Evolutionary conservation across 495 filamentous ascomycete genomes (phyloP), one percentile per base, ranked within the genome.

Genomic region (Pyrenula massariospora): DNA sequence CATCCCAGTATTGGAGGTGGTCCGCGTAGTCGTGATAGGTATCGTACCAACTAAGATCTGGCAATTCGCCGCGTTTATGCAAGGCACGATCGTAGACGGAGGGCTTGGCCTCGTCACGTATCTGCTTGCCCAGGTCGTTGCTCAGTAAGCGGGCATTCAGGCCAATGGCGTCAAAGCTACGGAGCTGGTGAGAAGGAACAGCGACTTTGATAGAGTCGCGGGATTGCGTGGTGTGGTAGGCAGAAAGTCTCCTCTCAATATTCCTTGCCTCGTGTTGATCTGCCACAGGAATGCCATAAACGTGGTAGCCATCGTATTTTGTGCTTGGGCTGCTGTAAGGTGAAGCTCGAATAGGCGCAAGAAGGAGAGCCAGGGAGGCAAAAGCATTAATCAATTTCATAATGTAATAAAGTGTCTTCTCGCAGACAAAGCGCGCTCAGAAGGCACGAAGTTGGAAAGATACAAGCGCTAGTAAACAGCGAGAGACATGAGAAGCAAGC

Each of bases 1-100:
- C 77, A 12, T 65, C 65, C 60, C 80, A 68, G 57, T 71, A 85
- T 25, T 64, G 64, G 20, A 77, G 25, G 59, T 85, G 82, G 15
- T 42, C 31, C 31, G 31, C 31, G 15, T 42, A 42, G 31, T 5
- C 5, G 31, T 42, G 31, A 42, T 42, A 42, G 15, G 31, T 42
- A 15, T 42, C 31, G 31, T 8, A 42, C 31, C 31, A 42, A 15
- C 8, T 8, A 15, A 15, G 5, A 15, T 15, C 15, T 8, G 5
- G 5, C 5, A 15, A 8, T 15, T 42, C 8, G 8, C 31, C 15
- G 31, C 31, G 31, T n/a, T n/a, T n/a, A n/a, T n/a, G n/a, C n/a
- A n/a, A n/a, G n/a, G n/a, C n/a, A n/a, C n/a, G n/a, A n/a, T n/a
- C n/a, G 8, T 15, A 42, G 5, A 42, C 8, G 15, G 31, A 42